phyloP scores from a whole-genome alignment of 768 basidiomycete genomes.

The Omphalotus guepiniiformis region DNA sequence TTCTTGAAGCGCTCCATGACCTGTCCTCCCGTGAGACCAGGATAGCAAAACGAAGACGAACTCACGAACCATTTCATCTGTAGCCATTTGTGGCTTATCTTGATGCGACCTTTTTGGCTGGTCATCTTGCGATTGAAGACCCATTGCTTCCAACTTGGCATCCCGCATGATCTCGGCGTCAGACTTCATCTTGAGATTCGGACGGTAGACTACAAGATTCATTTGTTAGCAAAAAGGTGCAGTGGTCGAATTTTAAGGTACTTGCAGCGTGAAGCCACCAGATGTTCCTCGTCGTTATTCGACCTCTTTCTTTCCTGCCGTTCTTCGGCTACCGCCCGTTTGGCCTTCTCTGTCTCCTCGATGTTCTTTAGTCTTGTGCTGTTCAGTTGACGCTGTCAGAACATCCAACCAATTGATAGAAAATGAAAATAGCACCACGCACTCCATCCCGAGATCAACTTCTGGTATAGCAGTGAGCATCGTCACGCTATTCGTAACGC shows the following conservation, averaged over 20 bases:
- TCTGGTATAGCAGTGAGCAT: conserved; percentile 99
- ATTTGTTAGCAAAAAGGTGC: conserved; percentile 5
- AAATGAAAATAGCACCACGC: conserved; percentile 33
- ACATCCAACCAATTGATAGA: neutral
- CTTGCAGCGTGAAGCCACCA: conserved; percentile 86
- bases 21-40: conserved; percentile 34
- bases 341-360: conserved; percentile 96
- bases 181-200: conserved; percentile 76
- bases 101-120: conserved; percentile 41
- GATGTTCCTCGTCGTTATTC: conserved; percentile 69
- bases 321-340: conserved; percentile 76
- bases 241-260: conserved; percentile 4
- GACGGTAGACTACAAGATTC: conserved; percentile 66
- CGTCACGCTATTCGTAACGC: conserved; percentile 85
- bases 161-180: conserved; percentile 86
- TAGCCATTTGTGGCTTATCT: conserved; percentile 75
- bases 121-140: conserved; percentile 56
- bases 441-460: conserved; percentile 99
- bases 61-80: conserved; percentile 76
- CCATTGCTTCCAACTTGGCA: conserved; percentile 85
- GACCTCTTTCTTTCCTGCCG: conserved; percentile 53
- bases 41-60: neutral
- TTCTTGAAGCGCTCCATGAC: conserved; percentile 99
- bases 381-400: conserved; percentile 4
- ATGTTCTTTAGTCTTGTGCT: conserved; percentile 92